Evolutionary conservation across 805 yeast species (phyloP), one percentile per base, ranked within the genome.

Genomic region (Candida cerambycidarum): DNA sequence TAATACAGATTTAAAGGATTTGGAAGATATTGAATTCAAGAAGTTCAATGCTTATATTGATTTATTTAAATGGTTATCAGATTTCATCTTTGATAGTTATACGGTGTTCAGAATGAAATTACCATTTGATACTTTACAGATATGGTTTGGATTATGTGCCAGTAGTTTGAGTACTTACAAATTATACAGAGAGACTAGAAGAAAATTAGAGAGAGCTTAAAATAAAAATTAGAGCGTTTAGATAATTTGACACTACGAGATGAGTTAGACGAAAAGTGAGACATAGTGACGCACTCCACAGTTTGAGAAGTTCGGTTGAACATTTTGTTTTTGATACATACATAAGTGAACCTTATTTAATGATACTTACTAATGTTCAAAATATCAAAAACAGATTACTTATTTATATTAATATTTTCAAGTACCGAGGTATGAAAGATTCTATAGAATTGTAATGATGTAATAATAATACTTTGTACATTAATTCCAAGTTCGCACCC

Each of bases 121-220:
- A 35, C 64, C 72, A 48, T 59, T 62, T 49, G 65, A 58, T 32
- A 70, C 75, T 24, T 48, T 65, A 19, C 76, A 70, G 48, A 69
- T 70, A 29, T 70, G 74, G 75, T 65, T 69, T 67, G 76, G 76
- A 4, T 64, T 70, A 25, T 57, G 62, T 47, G 73, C 76, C 4
- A 56, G 72, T 3, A 44, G 56, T 21, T 57, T 70, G 44, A 65
- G 73, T 51, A 58, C 65, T 14, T 47, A 61, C 38, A 70, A 69
- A 51, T 48, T 70, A 21, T 70, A 56, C 50, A 57, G 76, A 21
- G 74, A 70, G 44, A 62, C 68, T 2, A 62, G 56, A 43, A 62
- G 60, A 50, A 57, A 46, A 40, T 48, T 58, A 38, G 21, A 18
- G 32, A 4, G 39, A 17, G 4, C 9, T n/a, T 30, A 30, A 16